These are phyloP conservation scores for Pleurotus salmoneostramineus DNA, from an alignment of 768 basidiomycete genomes.

Conservation along the genomic window DNA sequence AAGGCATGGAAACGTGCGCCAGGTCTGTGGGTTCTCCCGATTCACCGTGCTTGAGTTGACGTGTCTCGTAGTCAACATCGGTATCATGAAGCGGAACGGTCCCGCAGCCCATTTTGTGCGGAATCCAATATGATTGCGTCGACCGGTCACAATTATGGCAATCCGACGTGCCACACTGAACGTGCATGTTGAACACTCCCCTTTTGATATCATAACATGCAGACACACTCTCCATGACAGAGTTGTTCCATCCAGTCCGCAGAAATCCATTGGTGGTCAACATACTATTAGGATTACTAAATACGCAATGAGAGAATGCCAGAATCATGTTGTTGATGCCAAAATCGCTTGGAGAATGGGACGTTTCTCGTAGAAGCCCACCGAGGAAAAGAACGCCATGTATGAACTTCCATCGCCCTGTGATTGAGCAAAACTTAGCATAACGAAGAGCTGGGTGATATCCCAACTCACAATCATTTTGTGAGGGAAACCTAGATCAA, in stretches of 20 bases:
- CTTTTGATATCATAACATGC: too few species aligned
- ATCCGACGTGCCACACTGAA: too few species aligned
- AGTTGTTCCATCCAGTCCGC: too few species aligned
- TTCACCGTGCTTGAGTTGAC: not conserved
- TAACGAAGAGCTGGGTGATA: not conserved
- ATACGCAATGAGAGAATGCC: too few species aligned
- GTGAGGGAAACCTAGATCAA: conserved; percentile 41
- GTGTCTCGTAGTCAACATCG: conserved; percentile 43
- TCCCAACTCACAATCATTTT: conserved; percentile 21
- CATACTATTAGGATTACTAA: too few species aligned
- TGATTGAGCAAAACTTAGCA: too few species aligned
- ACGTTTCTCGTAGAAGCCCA: not conserved
- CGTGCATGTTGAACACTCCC: too few species aligned
- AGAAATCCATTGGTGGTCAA: too few species aligned
- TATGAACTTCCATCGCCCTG: conserved; percentile 1
- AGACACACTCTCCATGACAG: too few species aligned
- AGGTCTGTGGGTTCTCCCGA: conserved; percentile 32
- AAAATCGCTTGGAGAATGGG: not conserved
- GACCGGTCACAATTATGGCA: too few species aligned
- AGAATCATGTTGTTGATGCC: too few species aligned
- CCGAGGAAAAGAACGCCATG: not conserved
- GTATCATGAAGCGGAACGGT: conserved; percentile 48
- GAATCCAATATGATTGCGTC: not conserved
- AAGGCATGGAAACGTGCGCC: conserved; percentile 58
- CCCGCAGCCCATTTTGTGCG: conserved; percentile 51